Evolutionary conservation across 495 filamentous ascomycete genomes (phyloP), one percentile per base, ranked within the genome.

Genomic region (Aspergillus leporis): DNA sequence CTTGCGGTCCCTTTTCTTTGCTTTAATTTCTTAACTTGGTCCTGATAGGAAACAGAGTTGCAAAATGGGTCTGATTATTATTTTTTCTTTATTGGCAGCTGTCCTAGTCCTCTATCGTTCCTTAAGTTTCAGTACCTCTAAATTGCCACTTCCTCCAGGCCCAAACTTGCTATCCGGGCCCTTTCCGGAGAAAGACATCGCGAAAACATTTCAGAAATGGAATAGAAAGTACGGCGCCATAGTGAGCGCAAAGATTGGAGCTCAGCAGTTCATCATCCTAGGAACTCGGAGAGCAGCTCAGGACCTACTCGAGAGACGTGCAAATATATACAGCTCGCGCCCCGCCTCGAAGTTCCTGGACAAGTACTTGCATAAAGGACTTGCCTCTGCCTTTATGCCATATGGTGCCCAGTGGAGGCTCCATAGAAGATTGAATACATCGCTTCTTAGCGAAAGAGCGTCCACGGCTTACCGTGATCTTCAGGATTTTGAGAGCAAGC

Each of bases 301-400:
- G 1, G 70, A 73, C 8, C 59, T 73, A 14, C 52, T 71, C 3
- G 56, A 52, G 14, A 59, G 57, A 43, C 61, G 64, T 2, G 53
- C 55, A 10, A 49, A 9, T 9, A 65, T 61, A 30, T 73, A 70
- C 55, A 68, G 60, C 47, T 55, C 53, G 3, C 63, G 70, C 1
- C 63, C 69, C 16, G 30, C 53, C 5, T 49, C 63, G 10, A 51
- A 66, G 1, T 51, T 66, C 53, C 51, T 55, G 10, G 55, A 50
- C 3, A 48, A 62, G 21, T 56, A 40, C 43, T 5, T 58, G 5
- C 25, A 46, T 19, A 58, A 61, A 5, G 62, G 62, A 9, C 63
- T 66, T 38, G 71, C 77, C 47, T 60, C 76, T 4, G 69, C 79
- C 0, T 40, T 81, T 3, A 76, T 82, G 72, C 66, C 77, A 5